phyloP scores from a whole-genome alignment of 768 basidiomycete genomes.

The Mycena sanguinolenta region DNA sequence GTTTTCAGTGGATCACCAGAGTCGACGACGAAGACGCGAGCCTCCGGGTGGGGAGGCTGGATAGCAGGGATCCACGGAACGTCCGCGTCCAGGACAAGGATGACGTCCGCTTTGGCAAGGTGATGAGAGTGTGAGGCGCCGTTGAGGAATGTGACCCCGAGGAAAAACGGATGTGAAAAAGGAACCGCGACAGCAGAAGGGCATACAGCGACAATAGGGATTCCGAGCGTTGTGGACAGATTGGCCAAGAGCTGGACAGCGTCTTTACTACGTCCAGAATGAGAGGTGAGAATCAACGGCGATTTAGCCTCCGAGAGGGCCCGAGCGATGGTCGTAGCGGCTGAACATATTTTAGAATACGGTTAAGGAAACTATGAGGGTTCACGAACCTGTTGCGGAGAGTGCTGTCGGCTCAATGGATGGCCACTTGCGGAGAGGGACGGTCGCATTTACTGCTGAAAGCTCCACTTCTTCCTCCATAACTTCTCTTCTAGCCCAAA shows the following conservation, averaged over 20 bases:
- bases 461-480: constrained; percentile 74
- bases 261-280: constrained; percentile 67
- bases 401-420: constrained; percentile 64
- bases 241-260: constrained; percentile 60
- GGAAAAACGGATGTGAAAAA: constrained; percentile 65
- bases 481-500: constrained; percentile 80
- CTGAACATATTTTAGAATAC: constrained; percentile 38
- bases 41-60: constrained; percentile 56
- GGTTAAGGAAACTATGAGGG: neutral
- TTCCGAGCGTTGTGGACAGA: constrained; percentile 64
- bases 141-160: constrained; percentile 65
- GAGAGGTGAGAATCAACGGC: constrained; percentile 76
- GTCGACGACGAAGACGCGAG: constrained; percentile 72
- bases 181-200: constrained; percentile 68
- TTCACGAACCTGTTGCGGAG: constrained; percentile 49
- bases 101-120: constrained; percentile 69
- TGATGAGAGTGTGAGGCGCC: constrained; percentile 59
- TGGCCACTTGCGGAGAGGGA: constrained; percentile 61
- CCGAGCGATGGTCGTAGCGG: constrained; percentile 54
- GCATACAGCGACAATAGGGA: constrained; percentile 68
- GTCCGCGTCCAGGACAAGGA: constrained; percentile 76
- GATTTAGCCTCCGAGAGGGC: constrained; percentile 64
- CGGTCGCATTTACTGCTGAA: constrained; percentile 46
- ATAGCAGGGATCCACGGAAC: constrained; percentile 74
- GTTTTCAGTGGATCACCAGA: constrained; percentile 72